Evolutionary conservation across 306 rosid genomes (phyloP).

Genomic region (Quercus bicolor): DNA sequence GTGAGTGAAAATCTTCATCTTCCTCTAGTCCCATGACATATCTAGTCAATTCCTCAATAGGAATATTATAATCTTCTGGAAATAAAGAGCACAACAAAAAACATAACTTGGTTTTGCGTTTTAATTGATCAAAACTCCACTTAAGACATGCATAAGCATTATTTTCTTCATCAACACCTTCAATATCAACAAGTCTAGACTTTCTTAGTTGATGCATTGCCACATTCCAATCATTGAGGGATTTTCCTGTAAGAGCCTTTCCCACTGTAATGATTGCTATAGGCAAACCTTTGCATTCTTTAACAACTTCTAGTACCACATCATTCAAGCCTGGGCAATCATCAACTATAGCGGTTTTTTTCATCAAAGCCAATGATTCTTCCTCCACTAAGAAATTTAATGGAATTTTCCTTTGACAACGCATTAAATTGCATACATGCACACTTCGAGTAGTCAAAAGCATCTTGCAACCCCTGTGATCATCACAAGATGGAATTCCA

Average conservation of each 20-base stretch:
- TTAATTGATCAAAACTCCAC: constrained; percentile 14
- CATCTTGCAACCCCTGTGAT: not conserved
- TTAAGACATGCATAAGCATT: constrained; percentile 14
- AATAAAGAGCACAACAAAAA: constrained; percentile 22
- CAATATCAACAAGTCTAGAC: not conserved
- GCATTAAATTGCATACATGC: not conserved
- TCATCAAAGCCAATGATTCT: constrained; percentile 7
- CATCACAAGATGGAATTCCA: not conserved
- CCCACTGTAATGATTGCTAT: constrained; percentile 8
- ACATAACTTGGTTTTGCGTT: not conserved
- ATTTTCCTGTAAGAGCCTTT: not conserved
- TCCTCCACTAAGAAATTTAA: not conserved
- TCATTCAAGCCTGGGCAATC: not conserved
- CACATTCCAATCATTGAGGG: not conserved
- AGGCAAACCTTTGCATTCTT: constrained; percentile 21
- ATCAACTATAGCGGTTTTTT: not conserved
- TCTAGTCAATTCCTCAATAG: not conserved
- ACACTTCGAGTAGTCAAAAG: not conserved
- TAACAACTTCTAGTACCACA: not conserved
- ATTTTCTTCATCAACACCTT: not conserved
- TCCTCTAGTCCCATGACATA: not conserved
- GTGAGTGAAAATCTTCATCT: not conserved
- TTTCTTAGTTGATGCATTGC: not conserved
- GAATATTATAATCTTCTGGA: constrained; percentile 17
- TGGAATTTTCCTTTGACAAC: not conserved